phyloP scores from a whole-genome alignment of 2,329 filamentous ascomycete species.

The Fulvia fulva region DNA sequence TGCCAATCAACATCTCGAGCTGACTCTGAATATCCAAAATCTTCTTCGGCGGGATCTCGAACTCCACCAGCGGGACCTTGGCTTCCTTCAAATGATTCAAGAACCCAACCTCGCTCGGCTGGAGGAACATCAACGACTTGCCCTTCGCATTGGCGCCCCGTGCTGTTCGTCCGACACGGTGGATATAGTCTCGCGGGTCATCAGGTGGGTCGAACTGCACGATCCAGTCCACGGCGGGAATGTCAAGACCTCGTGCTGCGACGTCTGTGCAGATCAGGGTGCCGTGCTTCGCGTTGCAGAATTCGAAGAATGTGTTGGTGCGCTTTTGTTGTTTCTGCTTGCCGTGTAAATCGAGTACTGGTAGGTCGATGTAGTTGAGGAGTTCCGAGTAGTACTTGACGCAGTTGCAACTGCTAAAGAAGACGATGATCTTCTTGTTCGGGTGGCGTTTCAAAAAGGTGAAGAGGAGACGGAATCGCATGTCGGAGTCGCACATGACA shows the following conservation, averaged over 20 bases:
- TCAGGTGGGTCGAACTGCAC: constrained; percentile 80
- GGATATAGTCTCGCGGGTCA: constrained; percentile 71
- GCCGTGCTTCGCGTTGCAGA: constrained; percentile 77
- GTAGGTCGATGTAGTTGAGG: constrained; percentile 95
- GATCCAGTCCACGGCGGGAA: constrained; percentile 93
- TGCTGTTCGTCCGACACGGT: constrained; percentile 92
- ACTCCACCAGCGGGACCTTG: constrained; percentile 89
- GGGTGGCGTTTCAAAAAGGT: constrained; percentile 88
- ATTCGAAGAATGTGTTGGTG: constrained; percentile 99
- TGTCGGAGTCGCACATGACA: constrained; percentile 87
- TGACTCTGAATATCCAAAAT: constrained; percentile 76
- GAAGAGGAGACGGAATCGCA: constrained; percentile 89
- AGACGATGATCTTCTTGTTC: constrained; percentile 97
- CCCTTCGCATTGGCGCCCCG: constrained; percentile 79
- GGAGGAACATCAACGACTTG: constrained; percentile 85
- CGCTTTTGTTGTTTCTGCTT: constrained; percentile 99
- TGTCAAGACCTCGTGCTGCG: constrained; percentile 89
- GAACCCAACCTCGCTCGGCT: constrained; percentile 90
- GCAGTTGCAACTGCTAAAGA: constrained; percentile 76
- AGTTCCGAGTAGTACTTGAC: constrained; percentile 96
- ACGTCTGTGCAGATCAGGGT: constrained; percentile 96
- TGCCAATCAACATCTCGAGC: constrained; percentile 86
- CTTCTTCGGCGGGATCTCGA: constrained; percentile 89
- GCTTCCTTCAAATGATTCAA: constrained; percentile 86
- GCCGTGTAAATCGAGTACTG: constrained; percentile 79